Evolutionary conservation across 495 filamentous ascomycete genomes (phyloP).

Genomic region (Paragyromitra xinjiangensis): DNA sequence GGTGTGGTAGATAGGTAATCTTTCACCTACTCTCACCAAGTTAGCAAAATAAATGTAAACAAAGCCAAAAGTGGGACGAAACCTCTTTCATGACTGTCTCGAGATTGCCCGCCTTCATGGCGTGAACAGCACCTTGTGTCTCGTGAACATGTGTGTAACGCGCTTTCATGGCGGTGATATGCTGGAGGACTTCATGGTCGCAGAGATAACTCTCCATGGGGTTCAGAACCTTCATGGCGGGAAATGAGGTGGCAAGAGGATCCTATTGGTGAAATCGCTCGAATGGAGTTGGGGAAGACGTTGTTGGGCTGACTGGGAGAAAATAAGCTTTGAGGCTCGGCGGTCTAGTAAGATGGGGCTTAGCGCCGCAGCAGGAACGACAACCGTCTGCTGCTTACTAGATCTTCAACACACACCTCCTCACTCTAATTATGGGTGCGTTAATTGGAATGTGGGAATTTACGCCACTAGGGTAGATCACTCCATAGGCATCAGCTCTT

Average conservation of each 20-base stretch:
- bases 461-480: too few relatives aligned
- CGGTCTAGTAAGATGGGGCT: neutral
- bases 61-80: neutral
- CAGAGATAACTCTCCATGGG: slow-evolving; percentile 70
- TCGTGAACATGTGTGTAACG: slow-evolving; percentile 52
- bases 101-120: slow-evolving; percentile 61
- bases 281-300: neutral
- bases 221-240: slow-evolving; percentile 67
- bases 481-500: too few relatives aligned
- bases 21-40: slow-evolving; percentile 42
- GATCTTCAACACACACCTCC: neutral
- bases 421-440: neutral
- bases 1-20: slow-evolving; percentile 55
- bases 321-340: slow-evolving; percentile 41
- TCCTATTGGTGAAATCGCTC: neutral
- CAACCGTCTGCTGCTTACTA: neutral
- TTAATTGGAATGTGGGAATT: neutral
- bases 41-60: neutral
- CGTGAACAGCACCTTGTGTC: slow-evolving; percentile 46
- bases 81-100: slow-evolving; percentile 63
- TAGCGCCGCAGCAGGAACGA: neutral
- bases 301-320: slow-evolving; percentile 9
- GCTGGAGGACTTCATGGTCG: slow-evolving; percentile 71
- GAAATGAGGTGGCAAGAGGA: neutral
- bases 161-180: slow-evolving; percentile 62